Base-by-base conservation (phyloP, 257 asterid genomes). In the Knoxia roxburghii region DNA sequence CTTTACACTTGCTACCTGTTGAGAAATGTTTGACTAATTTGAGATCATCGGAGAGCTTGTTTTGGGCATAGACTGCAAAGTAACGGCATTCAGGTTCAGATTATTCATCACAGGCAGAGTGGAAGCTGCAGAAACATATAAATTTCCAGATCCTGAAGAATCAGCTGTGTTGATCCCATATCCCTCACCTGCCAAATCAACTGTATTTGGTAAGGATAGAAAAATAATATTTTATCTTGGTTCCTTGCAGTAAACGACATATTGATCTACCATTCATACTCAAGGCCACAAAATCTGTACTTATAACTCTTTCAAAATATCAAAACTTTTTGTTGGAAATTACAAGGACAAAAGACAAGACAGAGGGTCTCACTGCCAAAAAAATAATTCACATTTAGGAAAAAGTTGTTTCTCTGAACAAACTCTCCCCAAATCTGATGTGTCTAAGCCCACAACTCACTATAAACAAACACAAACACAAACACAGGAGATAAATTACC, bases 131-230 rank as follows among this genome's bases (percentile, higher is more conserved):
- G 95, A 86, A 62, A 54, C 79, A 73, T 76, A 86, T 68, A 84
- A 58, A 75, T 77, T 88, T 73, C 89, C 96, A 76, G 96, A 82
- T 49, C 75, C 90, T 58, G 94, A 75, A 59, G 85, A 77, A 75
- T 90, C 89, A 69, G 85, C 76, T 63, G 78, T 76, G 70, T 81
- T 79, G 68, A 78, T 70, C 74, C 89, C 95, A 82, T 80, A 84
- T 68, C 84, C 86, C 79, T 90, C 87, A 68, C 93, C 99, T 94
- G 94, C 66, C 72, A 71, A 61, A n/a, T n/a, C n/a, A n/a, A n/a
- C n/a, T n/a, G n/a, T n/a, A n/a, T n/a, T n/a, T n/a, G n/a, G n/a
- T n/a, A n/a, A n/a, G n/a, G n/a, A n/a, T n/a, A n/a, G n/a, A n/a
- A n/a, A n/a, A n/a, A n/a, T n/a, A n/a, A n/a, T n/a, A n/a, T n/a